These are phyloP conservation scores for Saturnispora besseyi DNA, from an alignment of 805 yeast species.

Conservation along the genomic window DNA sequence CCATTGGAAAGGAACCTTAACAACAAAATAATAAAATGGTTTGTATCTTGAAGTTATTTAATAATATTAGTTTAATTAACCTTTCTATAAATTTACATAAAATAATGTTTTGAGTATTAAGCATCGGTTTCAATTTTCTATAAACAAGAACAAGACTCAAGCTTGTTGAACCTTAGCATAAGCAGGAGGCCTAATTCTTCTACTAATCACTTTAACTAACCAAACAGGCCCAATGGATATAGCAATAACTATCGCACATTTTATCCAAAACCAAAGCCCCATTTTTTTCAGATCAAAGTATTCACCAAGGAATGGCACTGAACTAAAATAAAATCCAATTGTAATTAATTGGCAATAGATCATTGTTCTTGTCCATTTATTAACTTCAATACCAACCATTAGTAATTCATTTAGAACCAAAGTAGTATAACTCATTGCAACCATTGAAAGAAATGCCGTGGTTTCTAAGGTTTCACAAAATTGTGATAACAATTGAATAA, in stretches of 20 bases:
- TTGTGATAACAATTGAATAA: conserved; percentile 80
- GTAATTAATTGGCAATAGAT: conserved; percentile 64
- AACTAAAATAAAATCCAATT: conserved; percentile 51
- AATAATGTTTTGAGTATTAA: background rate
- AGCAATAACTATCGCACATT: conserved; percentile 49
- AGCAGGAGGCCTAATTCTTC: conserved; percentile 83
- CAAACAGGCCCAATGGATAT: conserved; percentile 83
- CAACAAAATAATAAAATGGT: no score
- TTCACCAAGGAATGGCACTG: conserved; percentile 80
- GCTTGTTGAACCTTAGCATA: conserved; percentile 93
- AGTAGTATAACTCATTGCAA: conserved; percentile 76
- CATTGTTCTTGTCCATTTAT: conserved; percentile 86
- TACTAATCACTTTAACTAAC: conserved; percentile 66
- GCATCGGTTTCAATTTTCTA: background rate
- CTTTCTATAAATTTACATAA: background rate
- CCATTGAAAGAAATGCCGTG: conserved; percentile 58
- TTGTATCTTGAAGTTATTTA: no score
- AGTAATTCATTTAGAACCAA: conserved; percentile 75
- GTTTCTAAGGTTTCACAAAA: conserved; percentile 53
- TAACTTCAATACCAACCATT: conserved; percentile 89
- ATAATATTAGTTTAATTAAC: no score
- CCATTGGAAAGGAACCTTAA: no score
- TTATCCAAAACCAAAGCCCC: conserved; percentile 51
- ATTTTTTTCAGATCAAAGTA: conserved; percentile 65
- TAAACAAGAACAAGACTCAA: conserved; percentile 14